Evolutionary conservation across 2,329 filamentous ascomycete genomes (phyloP).

Genomic region (Trichoderma afroharzianum): DNA sequence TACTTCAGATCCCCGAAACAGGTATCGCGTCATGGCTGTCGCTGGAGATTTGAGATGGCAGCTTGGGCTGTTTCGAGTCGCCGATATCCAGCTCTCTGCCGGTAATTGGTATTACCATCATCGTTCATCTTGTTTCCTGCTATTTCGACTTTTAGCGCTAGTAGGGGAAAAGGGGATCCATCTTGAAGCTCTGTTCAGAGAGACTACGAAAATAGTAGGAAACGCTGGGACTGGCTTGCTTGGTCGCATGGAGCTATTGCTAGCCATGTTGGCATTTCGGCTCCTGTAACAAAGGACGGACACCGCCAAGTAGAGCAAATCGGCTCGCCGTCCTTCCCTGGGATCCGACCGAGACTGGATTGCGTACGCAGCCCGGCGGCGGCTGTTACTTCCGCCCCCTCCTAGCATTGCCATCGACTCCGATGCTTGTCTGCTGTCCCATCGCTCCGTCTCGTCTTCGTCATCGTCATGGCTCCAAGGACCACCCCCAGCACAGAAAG

Average conservation of each 20-base stretch:
- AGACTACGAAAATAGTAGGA: not conserved
- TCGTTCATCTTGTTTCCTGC: not conserved
- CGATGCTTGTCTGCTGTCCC: slow-evolving; percentile 1
- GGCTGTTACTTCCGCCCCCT: not conserved
- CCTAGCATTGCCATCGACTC: not conserved
- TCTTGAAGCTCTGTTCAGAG: not conserved
- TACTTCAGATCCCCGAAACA: slow-evolving; percentile 3
- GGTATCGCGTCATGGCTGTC: slow-evolving; percentile 16
- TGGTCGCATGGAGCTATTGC: not conserved
- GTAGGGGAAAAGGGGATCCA: not conserved
- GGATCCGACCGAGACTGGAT: not conserved
- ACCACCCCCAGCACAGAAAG: not conserved
- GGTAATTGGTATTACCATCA: too few species aligned
- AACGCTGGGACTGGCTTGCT: not conserved
- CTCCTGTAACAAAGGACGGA: slow-evolving; percentile 7
- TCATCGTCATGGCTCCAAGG: not conserved
- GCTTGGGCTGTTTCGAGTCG: not conserved
- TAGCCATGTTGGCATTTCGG: not conserved
- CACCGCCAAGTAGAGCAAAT: slow-evolving; percentile 3
- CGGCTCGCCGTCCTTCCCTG: not conserved
- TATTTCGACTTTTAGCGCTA: not conserved
- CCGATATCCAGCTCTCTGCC: slow-evolving; percentile 3
- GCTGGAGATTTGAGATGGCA: slow-evolving; percentile 1
- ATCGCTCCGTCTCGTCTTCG: not conserved
- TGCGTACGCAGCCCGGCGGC: slow-evolving; percentile 1